phyloP scores from a whole-genome alignment of 208 protist species.

The Wallacemonas sp. region DNA sequence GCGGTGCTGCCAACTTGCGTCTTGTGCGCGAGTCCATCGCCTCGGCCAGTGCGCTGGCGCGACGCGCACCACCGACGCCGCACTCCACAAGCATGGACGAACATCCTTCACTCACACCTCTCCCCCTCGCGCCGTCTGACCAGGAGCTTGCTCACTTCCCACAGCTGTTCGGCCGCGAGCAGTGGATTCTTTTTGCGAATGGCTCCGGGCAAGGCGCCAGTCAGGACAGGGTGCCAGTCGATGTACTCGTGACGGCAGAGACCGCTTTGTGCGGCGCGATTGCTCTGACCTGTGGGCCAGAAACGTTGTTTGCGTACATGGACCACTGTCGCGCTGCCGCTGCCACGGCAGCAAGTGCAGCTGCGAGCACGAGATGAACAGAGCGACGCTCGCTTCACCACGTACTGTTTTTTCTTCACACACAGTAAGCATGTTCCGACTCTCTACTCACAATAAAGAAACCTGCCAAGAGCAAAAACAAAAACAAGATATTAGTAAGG shows the following conservation, averaged over 20 bases:
- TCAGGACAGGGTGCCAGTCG: constrained; percentile 29
- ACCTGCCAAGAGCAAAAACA: too few species aligned
- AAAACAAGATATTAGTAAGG: too few species aligned
- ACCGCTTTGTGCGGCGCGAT: constrained; percentile 69
- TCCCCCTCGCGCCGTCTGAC: neutral
- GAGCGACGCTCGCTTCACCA: too few species aligned
- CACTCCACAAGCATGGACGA: neutral
- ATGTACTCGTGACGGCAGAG: constrained; percentile 64
- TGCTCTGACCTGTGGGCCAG: constrained; percentile 34
- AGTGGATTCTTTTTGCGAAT: constrained; percentile 9
- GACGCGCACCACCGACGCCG: too few species aligned
- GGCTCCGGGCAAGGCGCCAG: neutral
- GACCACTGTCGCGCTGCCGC: constrained; percentile 14
- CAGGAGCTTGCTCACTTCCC: neutral
- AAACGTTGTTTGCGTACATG: constrained; percentile 28
- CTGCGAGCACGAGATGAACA: too few species aligned
- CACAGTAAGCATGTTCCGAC: too few species aligned
- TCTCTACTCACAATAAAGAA: too few species aligned
- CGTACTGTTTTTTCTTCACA: too few species aligned
- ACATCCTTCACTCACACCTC: neutral
- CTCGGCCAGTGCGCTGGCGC: too few species aligned
- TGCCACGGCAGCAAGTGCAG: neutral
- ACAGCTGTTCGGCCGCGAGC: neutral
- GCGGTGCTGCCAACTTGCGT: constrained; percentile 49
- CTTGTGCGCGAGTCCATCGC: constrained; percentile 41